Conservation (phyloP, 352 stramenopile genomes). For the Globisporangium splendens region DNA sequence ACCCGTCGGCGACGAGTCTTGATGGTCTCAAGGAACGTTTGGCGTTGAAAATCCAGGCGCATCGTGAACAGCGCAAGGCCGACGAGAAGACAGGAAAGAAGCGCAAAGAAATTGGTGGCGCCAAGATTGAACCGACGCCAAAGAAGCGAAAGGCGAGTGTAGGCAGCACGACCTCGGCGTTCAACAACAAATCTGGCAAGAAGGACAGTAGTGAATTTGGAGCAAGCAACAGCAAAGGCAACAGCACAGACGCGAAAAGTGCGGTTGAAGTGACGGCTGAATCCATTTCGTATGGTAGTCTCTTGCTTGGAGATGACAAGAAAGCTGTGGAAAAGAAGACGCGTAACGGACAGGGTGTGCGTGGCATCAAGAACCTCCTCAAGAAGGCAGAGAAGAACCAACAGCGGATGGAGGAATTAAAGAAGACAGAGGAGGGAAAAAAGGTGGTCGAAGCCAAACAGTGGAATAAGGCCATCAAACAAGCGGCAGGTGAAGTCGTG, state of each 20-base stretch:
- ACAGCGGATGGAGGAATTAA: slow-evolving; percentile 70
- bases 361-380: slow-evolving; percentile 72
- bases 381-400: slow-evolving; percentile 81
- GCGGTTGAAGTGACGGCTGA: slow-evolving; percentile 20
- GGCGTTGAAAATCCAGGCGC: slow-evolving; percentile 62
- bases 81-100: slow-evolving; percentile 65
- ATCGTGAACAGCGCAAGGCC: slow-evolving; percentile 70
- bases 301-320: slow-evolving; percentile 57
- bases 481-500: slow-evolving; percentile 60
- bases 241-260: slow-evolving; percentile 13
- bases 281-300: slow-evolving; percentile 74
- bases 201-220: slow-evolving; percentile 14
- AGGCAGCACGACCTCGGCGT: slow-evolving; percentile 22
- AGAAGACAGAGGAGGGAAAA: slow-evolving; percentile 73
- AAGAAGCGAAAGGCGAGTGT: slow-evolving; percentile 62
- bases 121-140: slow-evolving; percentile 26
- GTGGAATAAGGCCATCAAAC: slow-evolving; percentile 74
- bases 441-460: slow-evolving; percentile 58
- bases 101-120: slow-evolving; percentile 23
- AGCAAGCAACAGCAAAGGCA: slow-evolving; percentile 12
- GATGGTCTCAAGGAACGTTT: slow-evolving; percentile 68
- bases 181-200: slow-evolving; percentile 36
- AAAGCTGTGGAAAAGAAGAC: slow-evolving; percentile 58
- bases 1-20: slow-evolving; percentile 37
- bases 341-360: slow-evolving; percentile 64